phyloP scores from a whole-genome alignment of 2,329 filamentous ascomycete species.

The Plenodomus lindquistii region DNA sequence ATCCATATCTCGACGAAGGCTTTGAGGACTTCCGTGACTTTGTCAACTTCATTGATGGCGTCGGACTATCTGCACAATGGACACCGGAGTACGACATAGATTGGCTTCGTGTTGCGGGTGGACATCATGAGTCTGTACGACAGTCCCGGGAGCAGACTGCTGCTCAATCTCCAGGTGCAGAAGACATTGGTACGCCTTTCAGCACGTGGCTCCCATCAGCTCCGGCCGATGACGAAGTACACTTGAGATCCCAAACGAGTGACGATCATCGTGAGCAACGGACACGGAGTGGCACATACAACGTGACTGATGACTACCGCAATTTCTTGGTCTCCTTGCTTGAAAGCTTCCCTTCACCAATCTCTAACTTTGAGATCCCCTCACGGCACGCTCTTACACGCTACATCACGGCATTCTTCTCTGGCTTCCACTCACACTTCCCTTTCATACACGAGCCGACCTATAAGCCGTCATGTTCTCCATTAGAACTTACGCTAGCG shows the following conservation, averaged over 20 bases:
- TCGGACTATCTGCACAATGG: constrained; percentile 36
- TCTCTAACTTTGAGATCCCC: constrained; percentile 32
- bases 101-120: constrained; percentile 26
- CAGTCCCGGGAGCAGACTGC: constrained; percentile 21
- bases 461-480: constrained; percentile 34
- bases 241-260: constrained; percentile 22
- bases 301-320: constrained; percentile 32
- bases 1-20: constrained; percentile 25
- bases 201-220: constrained; percentile 38
- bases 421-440: constrained; percentile 39
- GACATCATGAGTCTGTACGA: constrained; percentile 20
- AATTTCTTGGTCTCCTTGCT: constrained; percentile 26
- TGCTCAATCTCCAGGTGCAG: constrained; percentile 19
- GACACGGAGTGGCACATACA: constrained; percentile 25
- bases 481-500: constrained; percentile 36
- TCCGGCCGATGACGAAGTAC: constrained; percentile 31
- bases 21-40: constrained; percentile 38
- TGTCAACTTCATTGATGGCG: constrained; percentile 40
- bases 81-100: constrained; percentile 37
- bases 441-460: constrained; percentile 41
- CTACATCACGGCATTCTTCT: constrained; percentile 38
- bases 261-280: constrained; percentile 21
- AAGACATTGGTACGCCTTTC: constrained; percentile 37
- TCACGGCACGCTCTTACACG: constrained; percentile 35
- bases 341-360: constrained; percentile 20